Evolutionary conservation across 1,139 yeast genomes (phyloP).

Genomic region (Nakaseomyces kungkrabaensis): DNA sequence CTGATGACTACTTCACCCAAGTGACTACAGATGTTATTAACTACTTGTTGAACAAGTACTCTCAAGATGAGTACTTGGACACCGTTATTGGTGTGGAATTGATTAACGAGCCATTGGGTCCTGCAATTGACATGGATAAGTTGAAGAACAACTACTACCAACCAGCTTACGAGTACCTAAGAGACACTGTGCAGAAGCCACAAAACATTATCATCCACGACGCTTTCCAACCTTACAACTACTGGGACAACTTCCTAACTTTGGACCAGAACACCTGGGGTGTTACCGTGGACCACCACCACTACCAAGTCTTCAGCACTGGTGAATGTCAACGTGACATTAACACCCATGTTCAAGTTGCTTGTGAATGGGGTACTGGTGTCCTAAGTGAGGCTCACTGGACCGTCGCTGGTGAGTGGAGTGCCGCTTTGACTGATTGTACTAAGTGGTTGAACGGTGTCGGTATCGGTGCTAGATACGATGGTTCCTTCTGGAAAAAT

Average conservation of each 20-base stretch:
- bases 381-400: slow-evolving; percentile 52
- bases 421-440: slow-evolving; percentile 92
- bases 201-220: slow-evolving; percentile 33
- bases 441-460: slow-evolving; percentile 88
- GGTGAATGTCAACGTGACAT: slow-evolving; percentile 47
- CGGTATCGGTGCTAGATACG: slow-evolving; percentile 77
- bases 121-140: slow-evolving; percentile 47
- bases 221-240: slow-evolving; percentile 51
- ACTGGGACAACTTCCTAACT: slow-evolving; percentile 51
- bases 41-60: slow-evolving; percentile 50
- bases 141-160: slow-evolving; percentile 45
- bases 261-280: slow-evolving; percentile 41
- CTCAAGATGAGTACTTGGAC: slow-evolving; percentile 51
- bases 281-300: slow-evolving; percentile 80
- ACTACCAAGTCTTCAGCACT: slow-evolving; percentile 74
- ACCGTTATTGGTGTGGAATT: slow-evolving; percentile 78
- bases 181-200: slow-evolving; percentile 25
- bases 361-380: slow-evolving; percentile 52
- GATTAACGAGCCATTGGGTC: slow-evolving; percentile 83
- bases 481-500: slow-evolving; percentile 44
- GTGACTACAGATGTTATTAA: slow-evolving; percentile 26
- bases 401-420: slow-evolving; percentile 83
- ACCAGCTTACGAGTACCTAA: slow-evolving; percentile 31
- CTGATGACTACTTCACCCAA: slow-evolving; percentile 36
- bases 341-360: slow-evolving; percentile 52